Conservation (phyloP, 2,329 filamentous ascomycete species). For the Boeremia exigua region DNA sequence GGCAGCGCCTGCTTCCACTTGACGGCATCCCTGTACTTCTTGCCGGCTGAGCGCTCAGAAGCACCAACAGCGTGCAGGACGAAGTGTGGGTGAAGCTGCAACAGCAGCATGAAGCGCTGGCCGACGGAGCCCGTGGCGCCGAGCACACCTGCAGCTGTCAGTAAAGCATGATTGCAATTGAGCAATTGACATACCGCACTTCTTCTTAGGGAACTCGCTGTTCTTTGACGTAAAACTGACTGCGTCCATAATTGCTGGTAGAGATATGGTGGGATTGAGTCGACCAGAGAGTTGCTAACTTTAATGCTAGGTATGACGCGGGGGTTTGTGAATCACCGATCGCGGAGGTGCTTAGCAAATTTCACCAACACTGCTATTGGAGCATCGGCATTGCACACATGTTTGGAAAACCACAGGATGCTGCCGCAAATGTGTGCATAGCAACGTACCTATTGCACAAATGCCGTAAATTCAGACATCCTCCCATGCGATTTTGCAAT, state of each 20-base stretch:
- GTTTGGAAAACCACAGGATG: background rate
- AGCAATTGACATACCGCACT: slow-evolving; percentile 59
- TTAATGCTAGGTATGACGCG: slow-evolving; percentile 24
- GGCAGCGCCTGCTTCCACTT: slow-evolving; percentile 91
- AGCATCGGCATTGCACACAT: background rate
- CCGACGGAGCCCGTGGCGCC: slow-evolving; percentile 94
- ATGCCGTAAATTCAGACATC: slow-evolving; percentile 27
- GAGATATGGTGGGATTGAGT: slow-evolving; percentile 27
- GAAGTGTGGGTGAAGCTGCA: slow-evolving; percentile 86
- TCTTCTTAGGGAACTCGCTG: slow-evolving; percentile 57
- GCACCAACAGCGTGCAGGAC: slow-evolving; percentile 88
- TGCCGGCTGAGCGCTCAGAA: slow-evolving; percentile 85
- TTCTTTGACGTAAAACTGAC: slow-evolving; percentile 50
- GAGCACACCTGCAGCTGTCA: slow-evolving; percentile 64
- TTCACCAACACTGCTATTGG: slow-evolving; percentile 5
- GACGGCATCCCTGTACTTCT: slow-evolving; percentile 93
- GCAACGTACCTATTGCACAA: background rate
- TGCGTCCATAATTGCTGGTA: slow-evolving; percentile 49
- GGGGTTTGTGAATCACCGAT: slow-evolving; percentile 26
- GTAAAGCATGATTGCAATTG: background rate
- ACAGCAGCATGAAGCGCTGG: slow-evolving; percentile 91
- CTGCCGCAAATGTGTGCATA: background rate
- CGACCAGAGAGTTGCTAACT: slow-evolving; percentile 26
- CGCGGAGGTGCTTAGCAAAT: slow-evolving; percentile 26
- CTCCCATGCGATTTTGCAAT: slow-evolving; percentile 26